Base-by-base conservation (phyloP, 768 basidiomycete species). In the Leucocoprinus leucothites region DNA sequence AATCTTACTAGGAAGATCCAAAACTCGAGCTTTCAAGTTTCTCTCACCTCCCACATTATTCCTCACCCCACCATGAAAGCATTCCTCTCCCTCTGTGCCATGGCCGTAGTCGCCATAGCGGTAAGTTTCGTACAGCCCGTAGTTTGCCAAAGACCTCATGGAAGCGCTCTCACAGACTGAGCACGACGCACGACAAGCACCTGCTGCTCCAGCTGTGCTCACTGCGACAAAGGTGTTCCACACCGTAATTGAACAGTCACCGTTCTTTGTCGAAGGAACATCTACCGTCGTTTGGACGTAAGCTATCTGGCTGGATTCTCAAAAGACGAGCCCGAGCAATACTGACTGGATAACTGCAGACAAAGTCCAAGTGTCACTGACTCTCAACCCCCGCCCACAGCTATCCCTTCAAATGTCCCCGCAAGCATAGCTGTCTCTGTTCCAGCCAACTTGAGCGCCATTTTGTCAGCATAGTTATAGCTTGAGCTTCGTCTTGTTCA, bases 271-370 rank as follows among this genome's bases (percentile, higher is more conserved):
- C 2, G 62, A 62, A 46, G 46, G 14, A 19, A 65, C 65, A 5
- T 61, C 58, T 6, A 66, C 65, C 1, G 48, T 64, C 19, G 54
- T 60, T 34, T 66, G 65, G 64, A 67, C 62, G 64, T 67, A 36
- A 65, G 66, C 57, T 19, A 13, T 21, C 6, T 26, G 38, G 14
- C n/a, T 45, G 8, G 1, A 31, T 35, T 21, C n/a, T 21, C 28
- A 9, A 14, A 3, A 51, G 14, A 31, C 1, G 11, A 38, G n/a
- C 3, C 9, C 31, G 11, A 31, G 6, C 1, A 50, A 1, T 28
- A 46, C 41, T 59, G 24, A 56, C 26, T 21, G 14, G 43, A 18
- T 21, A 11, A 21, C n/a, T 24, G 8, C 45, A 63, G 62, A 26
- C 62, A 63, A 57, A 61, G 62, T 25, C 58, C 60, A 31, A 63